Base-by-base conservation (phyloP, 2,329 filamentous ascomycete genomes). In the Hypoxylon sp. region DNA sequence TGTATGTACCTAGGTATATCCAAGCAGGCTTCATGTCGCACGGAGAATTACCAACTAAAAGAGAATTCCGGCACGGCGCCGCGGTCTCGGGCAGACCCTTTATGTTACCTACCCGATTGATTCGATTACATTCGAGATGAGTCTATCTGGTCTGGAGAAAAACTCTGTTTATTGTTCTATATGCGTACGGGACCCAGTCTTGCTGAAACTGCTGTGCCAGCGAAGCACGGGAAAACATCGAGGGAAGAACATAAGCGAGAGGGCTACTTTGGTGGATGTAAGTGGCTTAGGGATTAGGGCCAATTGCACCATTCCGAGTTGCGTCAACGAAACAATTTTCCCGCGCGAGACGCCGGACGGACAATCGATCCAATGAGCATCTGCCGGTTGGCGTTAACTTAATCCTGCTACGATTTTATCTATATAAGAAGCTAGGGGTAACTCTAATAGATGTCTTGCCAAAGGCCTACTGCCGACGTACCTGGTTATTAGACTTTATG, bases 311-410 rank as follows among this genome's bases (percentile, higher is more conserved):
- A 71, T 71, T 54, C 69, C 63, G 63, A 67, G 33, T 58, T 65
- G 58, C 63, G 61, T 70, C 63, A 65, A 69, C 59, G 60, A 62
- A 63, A 69, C 57, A 48, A 53, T 69, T 71, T 61, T 70, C 58
- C 66, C 69, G 69, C 69, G 67, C 67, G 69, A 71, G 66, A 71
- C 69, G 69, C 69, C 60, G 35, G 63, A 65, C 63, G 63, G 67
- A 67, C 63, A 61, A 70, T 67, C 62, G 69, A 64, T 63, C 69
- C 69, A 71, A 71, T 69, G 52, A 71, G 47, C 66, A 69, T 69
- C 66, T 71, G 66, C 66, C 69, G 68, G 68, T 63, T 68, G 68
- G 68, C 68, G 68, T 71, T 55, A 65, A 68, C 53, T 62, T 39
- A 53, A 65, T 67, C 50, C 52, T 62, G 39, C 48, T 54, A 62